phyloP scores from a whole-genome alignment of 179 eudicot species.

The Heliamphora pulchella region DNA sequence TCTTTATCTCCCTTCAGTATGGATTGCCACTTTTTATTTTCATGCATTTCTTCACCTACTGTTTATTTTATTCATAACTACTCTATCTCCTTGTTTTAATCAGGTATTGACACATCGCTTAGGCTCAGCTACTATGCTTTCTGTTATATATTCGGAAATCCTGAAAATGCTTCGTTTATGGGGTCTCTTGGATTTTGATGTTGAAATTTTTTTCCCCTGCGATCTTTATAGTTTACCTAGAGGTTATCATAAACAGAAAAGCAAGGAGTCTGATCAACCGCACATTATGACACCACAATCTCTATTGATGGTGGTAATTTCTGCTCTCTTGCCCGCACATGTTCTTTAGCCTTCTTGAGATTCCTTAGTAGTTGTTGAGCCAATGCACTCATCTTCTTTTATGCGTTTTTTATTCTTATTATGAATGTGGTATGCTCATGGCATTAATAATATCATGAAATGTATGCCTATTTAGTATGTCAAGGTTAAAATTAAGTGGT shows the following conservation, averaged over 20 bases:
- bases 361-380: not conserved
- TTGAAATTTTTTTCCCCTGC: slow-evolving; percentile 66
- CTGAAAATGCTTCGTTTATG: slow-evolving; percentile 67
- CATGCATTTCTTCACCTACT: not conserved
- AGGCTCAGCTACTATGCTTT: slow-evolving; percentile 68
- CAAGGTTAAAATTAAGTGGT: too few species aligned
- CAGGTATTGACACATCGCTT: slow-evolving; percentile 83
- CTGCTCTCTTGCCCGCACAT: not conserved
- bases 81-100: slow-evolving; percentile 1
- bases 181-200: slow-evolving; percentile 73
- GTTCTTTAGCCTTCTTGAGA: slow-evolving; percentile 7
- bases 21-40: slow-evolving; percentile 9
- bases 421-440: too few species aligned
- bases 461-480: too few species aligned
- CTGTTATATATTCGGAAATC: slow-evolving; percentile 74
- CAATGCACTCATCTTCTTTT: not conserved
- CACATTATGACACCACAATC: slow-evolving; percentile 71
- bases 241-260: slow-evolving; percentile 68
- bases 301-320: slow-evolving; percentile 58
- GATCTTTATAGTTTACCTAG: slow-evolving; percentile 63
- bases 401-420: too few species aligned
- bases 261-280: slow-evolving; percentile 59
- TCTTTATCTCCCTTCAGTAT: slow-evolving; percentile 88
- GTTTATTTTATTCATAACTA: slow-evolving; percentile 1
- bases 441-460: too few species aligned